These are phyloP conservation scores for Trypanosoma lewisi DNA, from an alignment of 208 protist genomes.

Conservation along the genomic window DNA sequence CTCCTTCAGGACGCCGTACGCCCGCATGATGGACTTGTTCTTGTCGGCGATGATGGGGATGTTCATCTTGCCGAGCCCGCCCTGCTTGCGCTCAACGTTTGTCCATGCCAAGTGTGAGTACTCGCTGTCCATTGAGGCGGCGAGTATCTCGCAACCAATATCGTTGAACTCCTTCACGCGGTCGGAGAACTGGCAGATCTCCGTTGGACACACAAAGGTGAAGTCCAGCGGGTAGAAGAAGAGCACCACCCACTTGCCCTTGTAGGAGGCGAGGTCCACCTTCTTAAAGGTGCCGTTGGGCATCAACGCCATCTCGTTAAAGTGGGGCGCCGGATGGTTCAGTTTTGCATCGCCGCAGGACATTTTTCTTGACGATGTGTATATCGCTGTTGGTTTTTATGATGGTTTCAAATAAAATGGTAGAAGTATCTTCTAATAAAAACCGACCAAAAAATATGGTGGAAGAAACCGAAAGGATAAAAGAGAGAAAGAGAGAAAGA, in stretches of 20 bases:
- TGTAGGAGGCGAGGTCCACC: constrained; percentile 87
- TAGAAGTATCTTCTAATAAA: too few species aligned
- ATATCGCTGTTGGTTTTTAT: constrained; percentile 3
- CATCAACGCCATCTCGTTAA: constrained; percentile 90
- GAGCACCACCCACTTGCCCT: constrained; percentile 94
- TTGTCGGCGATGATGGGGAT: constrained; percentile 97
- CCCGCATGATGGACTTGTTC: constrained; percentile 86
- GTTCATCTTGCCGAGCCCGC: constrained; percentile 95
- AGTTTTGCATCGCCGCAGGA: constrained; percentile 52
- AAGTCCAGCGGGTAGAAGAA: constrained; percentile 98
- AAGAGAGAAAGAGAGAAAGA: too few species aligned
- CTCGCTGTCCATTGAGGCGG: constrained; percentile 92
- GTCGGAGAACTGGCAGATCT: constrained; percentile 96
- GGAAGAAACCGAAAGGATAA: too few species aligned
- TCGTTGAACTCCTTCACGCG: constrained; percentile 86
- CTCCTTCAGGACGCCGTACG: constrained; percentile 94
- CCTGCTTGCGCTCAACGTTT: constrained; percentile 93
- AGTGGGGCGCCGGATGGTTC: constrained; percentile 89
- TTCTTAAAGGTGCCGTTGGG: constrained; percentile 94
- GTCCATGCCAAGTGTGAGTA: constrained; percentile 97
- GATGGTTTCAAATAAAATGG: too few species aligned
- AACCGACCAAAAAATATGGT: too few species aligned
- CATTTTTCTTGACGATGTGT: constrained; percentile 25
- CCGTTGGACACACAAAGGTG: constrained; percentile 97
- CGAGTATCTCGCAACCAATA: constrained; percentile 89